phyloP scores from a whole-genome alignment of 306 rosid species.

The Begonia masoniana region DNA sequence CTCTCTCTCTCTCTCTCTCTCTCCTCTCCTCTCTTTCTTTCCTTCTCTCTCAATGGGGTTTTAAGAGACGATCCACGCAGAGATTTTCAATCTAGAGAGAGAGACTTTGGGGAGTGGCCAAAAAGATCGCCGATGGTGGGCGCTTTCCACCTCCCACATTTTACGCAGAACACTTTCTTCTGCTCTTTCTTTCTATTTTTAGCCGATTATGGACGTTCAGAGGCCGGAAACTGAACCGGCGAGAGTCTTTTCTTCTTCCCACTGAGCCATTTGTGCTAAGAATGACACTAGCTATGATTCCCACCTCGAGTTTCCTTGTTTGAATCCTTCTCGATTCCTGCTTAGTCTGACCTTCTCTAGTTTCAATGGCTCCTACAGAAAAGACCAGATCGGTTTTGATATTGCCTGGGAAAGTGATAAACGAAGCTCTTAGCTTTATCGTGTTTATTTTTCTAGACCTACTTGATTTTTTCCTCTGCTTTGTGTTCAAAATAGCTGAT shows the following conservation, averaged over 20 bases:
- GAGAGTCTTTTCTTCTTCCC: neutral
- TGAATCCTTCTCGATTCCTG: too few relatives aligned
- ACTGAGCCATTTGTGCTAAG: too few relatives aligned
- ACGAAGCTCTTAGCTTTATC: slow-evolving; percentile 57
- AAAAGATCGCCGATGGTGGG: neutral
- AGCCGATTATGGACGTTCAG: neutral
- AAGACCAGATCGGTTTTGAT: slow-evolving; percentile 21
- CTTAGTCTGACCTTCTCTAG: too few relatives aligned
- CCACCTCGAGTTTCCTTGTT: too few relatives aligned
- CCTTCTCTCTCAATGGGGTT: too few relatives aligned
- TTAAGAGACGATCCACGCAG: slow-evolving; percentile 5
- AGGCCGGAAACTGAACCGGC: too few relatives aligned
- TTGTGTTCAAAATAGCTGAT: slow-evolving; percentile 52
- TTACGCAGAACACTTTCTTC: neutral
- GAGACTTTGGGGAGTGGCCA: slow-evolving; percentile 21
- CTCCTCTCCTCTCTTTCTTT: slow-evolving; percentile 5
- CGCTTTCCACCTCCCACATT: neutral
- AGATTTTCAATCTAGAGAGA: slow-evolving; percentile 21
- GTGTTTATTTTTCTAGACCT: slow-evolving; percentile 51
- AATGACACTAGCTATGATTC: too few relatives aligned
- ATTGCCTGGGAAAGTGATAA: slow-evolving; percentile 32
- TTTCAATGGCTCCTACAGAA: slow-evolving; percentile 20
- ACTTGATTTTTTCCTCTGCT: slow-evolving; percentile 50
- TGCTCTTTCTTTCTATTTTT: neutral
- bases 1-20: slow-evolving; percentile 2